Percentiles rank a stretch among this genome's conserved stretches.
Conservation (phyloP, 495 filamentous ascomycete genomes). For the Aspergillus nidulans region DNA sequence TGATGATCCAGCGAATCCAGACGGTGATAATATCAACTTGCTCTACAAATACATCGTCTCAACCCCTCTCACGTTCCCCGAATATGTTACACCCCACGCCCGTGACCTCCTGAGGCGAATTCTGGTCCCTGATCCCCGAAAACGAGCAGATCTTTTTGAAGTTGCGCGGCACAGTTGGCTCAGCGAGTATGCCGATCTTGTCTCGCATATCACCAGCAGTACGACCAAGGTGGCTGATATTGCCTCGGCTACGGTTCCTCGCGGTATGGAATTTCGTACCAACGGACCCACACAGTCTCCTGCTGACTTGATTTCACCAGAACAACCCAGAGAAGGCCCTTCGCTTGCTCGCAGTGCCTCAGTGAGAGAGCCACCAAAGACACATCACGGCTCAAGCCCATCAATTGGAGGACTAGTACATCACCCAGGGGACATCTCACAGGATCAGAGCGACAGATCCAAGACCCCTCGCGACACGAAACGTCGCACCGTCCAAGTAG, state of each 20-base stretch:
- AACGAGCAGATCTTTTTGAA: slow-evolving; percentile 94
- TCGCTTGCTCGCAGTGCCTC: slow-evolving; percentile 78
- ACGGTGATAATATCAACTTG: slow-evolving; percentile 98
- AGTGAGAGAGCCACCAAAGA: slow-evolving; percentile 80
- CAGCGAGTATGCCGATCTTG: slow-evolving; percentile 90
- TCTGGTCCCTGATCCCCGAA: slow-evolving; percentile 91
- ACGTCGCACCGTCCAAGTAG: slow-evolving; percentile 90
- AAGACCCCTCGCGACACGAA: slow-evolving; percentile 76
- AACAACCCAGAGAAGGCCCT: slow-evolving; percentile 54
- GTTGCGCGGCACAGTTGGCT: slow-evolving; percentile 98
- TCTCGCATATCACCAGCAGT: slow-evolving; percentile 92
- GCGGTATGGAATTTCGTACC: slow-evolving; percentile 47
- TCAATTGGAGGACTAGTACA: slow-evolving; percentile 64
- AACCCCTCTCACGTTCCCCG: slow-evolving; percentile 93
- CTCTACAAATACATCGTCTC: slow-evolving; percentile 99
- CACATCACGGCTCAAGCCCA: slow-evolving; percentile 51
- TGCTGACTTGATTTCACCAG: slow-evolving; percentile 37
- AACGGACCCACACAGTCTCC: not conserved
- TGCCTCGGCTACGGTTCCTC: slow-evolving; percentile 67
- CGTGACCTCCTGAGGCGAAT: slow-evolving; percentile 89
- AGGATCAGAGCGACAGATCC: slow-evolving; percentile 59
- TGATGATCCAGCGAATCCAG: slow-evolving; percentile 96
- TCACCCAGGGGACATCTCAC: slow-evolving; percentile 74
- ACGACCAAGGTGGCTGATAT: slow-evolving; percentile 86
- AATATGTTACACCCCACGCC: slow-evolving; percentile 98